Conservation (phyloP, 208 protist genomes). For the Crithidia brevicula region DNA sequence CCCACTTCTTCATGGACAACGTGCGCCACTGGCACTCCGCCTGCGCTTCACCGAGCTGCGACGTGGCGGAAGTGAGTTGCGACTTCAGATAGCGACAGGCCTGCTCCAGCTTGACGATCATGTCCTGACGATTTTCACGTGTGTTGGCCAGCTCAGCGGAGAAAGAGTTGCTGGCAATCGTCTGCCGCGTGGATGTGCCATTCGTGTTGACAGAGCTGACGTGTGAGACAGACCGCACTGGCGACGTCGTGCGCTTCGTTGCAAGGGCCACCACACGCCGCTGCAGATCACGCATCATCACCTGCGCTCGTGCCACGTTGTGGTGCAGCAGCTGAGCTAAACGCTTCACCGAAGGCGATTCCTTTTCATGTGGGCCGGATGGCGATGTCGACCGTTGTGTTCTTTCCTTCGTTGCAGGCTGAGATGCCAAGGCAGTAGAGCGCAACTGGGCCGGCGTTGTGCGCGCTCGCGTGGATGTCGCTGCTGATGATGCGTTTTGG, state of each 20-base stretch:
- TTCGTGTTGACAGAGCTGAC: not conserved
- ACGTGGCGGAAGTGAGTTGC: constrained; percentile 10
- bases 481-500: no score
- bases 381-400: not conserved
- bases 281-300: not conserved
- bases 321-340: constrained; percentile 14
- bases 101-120: constrained; percentile 50
- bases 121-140: no score
- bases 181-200: not conserved
- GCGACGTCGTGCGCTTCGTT: not conserved
- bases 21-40: constrained; percentile 47
- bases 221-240: not conserved
- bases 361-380: not conserved
- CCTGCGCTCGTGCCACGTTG: not conserved
- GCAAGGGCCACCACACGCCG: not conserved
- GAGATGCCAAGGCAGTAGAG: no score
- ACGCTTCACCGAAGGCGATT: not conserved
- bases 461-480: no score
- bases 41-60: constrained; percentile 16
- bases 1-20: constrained; percentile 33
- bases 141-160: no score
- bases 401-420: no score
- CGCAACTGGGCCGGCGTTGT: no score
- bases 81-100: constrained; percentile 52
- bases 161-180: not conserved